phyloP scores from a whole-genome alignment of 2,329 filamentous ascomycete genomes.

The Pseudogymnoascus sp. region DNA sequence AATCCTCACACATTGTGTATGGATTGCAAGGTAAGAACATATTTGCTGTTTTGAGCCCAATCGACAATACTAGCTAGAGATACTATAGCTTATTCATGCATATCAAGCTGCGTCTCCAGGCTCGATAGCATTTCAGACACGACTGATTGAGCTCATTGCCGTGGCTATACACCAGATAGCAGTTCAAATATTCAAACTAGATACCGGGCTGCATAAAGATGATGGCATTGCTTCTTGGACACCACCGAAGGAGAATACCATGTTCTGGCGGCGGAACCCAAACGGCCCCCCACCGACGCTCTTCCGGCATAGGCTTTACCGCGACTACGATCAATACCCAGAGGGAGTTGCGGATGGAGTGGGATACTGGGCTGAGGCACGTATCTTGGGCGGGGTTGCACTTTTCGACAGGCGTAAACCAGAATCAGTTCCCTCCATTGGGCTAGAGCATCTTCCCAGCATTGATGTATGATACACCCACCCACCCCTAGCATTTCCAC shows the following conservation, averaged over 20 bases:
- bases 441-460: not conserved
- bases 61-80: no score
- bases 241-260: constrained; percentile 19
- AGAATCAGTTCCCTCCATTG: no score
- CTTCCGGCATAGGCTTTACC: constrained; percentile 28
- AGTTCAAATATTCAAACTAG: constrained; percentile 22
- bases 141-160: constrained; percentile 31
- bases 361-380: constrained; percentile 29
- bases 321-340: constrained; percentile 28
- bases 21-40: no score
- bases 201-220: constrained; percentile 22
- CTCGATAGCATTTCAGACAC: constrained; percentile 23
- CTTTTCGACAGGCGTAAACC: constrained; percentile 24
- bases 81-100: constrained; percentile 23
- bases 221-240: constrained; percentile 23
- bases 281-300: constrained; percentile 21
- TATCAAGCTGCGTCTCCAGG: constrained; percentile 23
- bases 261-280: constrained; percentile 9
- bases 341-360: constrained; percentile 26
- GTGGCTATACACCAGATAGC: constrained; percentile 30
- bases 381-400: constrained; percentile 29
- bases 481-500: no score
- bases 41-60: no score
- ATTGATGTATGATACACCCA: not conserved
- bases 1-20: not conserved